Percentiles rank a stretch among this genome's conserved stretches.
These are phyloP conservation scores for Ehretia macrophylla DNA, from an alignment of 257 asterid genomes.

Conservation along the genomic window DNA sequence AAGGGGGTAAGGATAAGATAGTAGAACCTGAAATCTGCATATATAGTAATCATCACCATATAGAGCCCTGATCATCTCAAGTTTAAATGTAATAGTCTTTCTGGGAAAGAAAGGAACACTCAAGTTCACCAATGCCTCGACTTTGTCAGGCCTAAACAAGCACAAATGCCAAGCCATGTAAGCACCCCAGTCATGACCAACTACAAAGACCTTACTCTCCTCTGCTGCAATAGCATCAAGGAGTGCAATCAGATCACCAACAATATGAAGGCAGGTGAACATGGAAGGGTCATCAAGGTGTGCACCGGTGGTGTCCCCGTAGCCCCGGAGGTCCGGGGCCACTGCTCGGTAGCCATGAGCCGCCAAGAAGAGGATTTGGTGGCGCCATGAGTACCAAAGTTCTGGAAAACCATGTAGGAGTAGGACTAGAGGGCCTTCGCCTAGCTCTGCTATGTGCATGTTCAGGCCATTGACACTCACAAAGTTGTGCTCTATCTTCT, in stretches of 20 bases:
- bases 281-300: conserved; percentile 16
- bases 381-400: conserved; percentile 51
- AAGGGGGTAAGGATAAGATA: background rate
- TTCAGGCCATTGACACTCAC: conserved; percentile 18
- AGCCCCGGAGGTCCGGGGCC: conserved; percentile 47
- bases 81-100: conserved; percentile 15
- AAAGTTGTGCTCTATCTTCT: conserved; percentile 21
- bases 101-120: conserved; percentile 39
- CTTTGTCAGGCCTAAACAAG: conserved; percentile 43
- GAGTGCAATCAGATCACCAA: conserved; percentile 41
- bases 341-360: conserved; percentile 33
- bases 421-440: conserved; percentile 30
- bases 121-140: conserved; percentile 39
- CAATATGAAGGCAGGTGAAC: conserved; percentile 28
- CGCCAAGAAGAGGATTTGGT: conserved; percentile 38
- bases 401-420: conserved; percentile 47
- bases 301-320: conserved; percentile 41
- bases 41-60: conserved; percentile 49
- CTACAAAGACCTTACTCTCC: conserved; percentile 41
- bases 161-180: conserved; percentile 38
- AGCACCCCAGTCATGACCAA: conserved; percentile 62
- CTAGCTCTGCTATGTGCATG: conserved; percentile 34
- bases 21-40: conserved; percentile 47
- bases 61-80: conserved; percentile 24
- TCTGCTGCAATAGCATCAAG: conserved; percentile 23